Evolutionary conservation across 495 filamentous ascomycete genomes (phyloP).

Genomic region (Penicillium robsamsonii): DNA sequence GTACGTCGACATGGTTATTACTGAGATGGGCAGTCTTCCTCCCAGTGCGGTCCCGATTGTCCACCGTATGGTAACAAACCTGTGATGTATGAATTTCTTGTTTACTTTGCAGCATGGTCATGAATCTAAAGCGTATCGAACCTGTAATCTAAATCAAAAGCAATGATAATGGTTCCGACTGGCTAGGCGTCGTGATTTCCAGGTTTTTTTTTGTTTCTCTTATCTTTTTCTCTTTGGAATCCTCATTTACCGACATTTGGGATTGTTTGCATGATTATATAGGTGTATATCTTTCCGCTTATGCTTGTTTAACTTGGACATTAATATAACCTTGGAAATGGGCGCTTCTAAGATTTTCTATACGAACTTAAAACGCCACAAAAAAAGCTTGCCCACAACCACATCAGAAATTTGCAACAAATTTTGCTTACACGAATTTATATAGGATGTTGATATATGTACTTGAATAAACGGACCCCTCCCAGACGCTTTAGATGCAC

Average conservation of each 20-base stretch:
- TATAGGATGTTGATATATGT: no score
- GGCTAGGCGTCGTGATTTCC: neutral
- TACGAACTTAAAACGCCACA: no score
- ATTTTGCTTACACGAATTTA: no score
- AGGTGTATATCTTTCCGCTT: neutral
- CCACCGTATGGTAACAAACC: slow-evolving; percentile 49
- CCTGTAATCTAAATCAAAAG: neutral
- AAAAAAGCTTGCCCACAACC: no score
- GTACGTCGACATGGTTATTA: slow-evolving; percentile 84
- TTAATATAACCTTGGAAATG: no score
- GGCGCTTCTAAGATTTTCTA: no score
- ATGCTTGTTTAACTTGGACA: neutral
- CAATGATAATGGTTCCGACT: neutral
- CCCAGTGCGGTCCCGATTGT: slow-evolving; percentile 72
- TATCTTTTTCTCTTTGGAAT: neutral
- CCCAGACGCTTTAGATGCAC: no score
- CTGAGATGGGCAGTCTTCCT: slow-evolving; percentile 84
- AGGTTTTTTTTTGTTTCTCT: neutral
- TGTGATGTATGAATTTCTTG: slow-evolving; percentile 21
- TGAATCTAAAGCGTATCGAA: neutral
- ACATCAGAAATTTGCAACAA: no score
- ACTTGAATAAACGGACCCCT: no score
- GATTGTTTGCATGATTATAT: neutral
- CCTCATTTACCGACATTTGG: neutral
- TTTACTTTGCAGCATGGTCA: neutral